A percentile compares a stretch with the other conserved stretches of the same genome.
phyloP scores from a whole-genome alignment of 352 stramenopile genomes.

The Globisporangium cylindrosporum region DNA sequence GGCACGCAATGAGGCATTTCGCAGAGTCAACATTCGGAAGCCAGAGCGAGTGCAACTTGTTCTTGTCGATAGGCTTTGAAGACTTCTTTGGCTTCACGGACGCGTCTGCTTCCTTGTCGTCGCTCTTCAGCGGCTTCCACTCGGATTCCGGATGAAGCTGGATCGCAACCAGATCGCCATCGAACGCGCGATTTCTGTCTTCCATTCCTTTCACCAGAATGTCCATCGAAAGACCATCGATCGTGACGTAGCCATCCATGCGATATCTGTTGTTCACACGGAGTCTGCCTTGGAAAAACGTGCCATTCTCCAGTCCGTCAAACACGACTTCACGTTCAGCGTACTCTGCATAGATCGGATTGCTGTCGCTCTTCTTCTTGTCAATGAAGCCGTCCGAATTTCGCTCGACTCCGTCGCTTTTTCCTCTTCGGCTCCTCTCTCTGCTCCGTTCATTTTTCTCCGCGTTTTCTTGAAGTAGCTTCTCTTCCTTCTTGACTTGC shows the following conservation, averaged over 20 bases:
- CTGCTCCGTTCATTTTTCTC: conserved; percentile 13
- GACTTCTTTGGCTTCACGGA: neutral
- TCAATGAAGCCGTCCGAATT: neutral
- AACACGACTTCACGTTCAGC: conserved; percentile 30
- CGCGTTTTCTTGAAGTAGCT: conserved; percentile 19
- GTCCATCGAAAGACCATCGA: conserved; percentile 73
- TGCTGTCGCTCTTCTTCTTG: conserved; percentile 13
- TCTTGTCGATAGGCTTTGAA: conserved; percentile 27
- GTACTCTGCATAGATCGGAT: conserved; percentile 36
- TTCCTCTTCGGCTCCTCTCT: neutral
- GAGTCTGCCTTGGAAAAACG: conserved; percentile 58
- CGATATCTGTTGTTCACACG: conserved; percentile 74
- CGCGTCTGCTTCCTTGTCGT: conserved; percentile 12
- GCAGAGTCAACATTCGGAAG: conserved; percentile 36
- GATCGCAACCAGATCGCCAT: conserved; percentile 79
- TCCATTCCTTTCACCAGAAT: conserved; percentile 68
- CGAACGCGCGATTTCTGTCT: conserved; percentile 73
- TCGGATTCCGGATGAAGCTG: conserved; percentile 44
- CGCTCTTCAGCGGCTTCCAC: conserved; percentile 48
- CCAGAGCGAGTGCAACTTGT: conserved; percentile 45
- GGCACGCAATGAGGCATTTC: conserved; percentile 27
- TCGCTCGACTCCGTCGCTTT: neutral
- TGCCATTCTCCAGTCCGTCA: conserved; percentile 31
- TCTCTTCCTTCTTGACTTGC: conserved; percentile 14
- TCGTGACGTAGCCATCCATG: conserved; percentile 73